Evolutionary conservation across 345 rosid genomes (phyloP).

Genomic region (Rhizophora apiculata): DNA sequence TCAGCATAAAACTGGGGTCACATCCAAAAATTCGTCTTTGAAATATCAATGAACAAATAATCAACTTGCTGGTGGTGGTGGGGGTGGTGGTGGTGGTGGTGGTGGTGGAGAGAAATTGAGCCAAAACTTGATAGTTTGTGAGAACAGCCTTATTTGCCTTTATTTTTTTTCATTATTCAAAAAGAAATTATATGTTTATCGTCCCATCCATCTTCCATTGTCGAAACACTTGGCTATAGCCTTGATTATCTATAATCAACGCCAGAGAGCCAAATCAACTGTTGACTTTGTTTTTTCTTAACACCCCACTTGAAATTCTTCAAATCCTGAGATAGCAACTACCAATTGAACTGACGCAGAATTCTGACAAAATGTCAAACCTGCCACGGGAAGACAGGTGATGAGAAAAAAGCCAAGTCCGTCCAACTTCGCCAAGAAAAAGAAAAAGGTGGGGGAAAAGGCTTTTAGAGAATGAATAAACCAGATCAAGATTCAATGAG

Average conservation of each 20-base stretch:
- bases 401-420: not conserved
- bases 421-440: not conserved
- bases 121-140: no score
- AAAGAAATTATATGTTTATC: not conserved
- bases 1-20: conserved; percentile 12
- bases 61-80: not conserved
- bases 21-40: conserved; percentile 13
- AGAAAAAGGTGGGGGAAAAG: not conserved
- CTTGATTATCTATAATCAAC: not conserved
- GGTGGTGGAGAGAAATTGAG: no score
- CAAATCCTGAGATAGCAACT: not conserved
- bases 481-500: not conserved
- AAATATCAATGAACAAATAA: conserved; percentile 8
- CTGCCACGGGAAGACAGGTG: not conserved
- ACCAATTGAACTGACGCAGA: not conserved
- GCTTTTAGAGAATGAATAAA: not conserved
- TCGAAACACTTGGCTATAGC: not conserved
- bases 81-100: no score
- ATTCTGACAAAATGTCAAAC: not conserved
- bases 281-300: not conserved
- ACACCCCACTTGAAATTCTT: not conserved
- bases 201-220: not conserved
- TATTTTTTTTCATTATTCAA: not conserved
- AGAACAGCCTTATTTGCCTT: not conserved
- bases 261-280: not conserved